A percentile compares a stretch with the other conserved stretches of the same genome.
These are phyloP conservation scores for Skeletonema tropicum DNA, from an alignment of 108 stramenopile species.

Conservation along the genomic window DNA sequence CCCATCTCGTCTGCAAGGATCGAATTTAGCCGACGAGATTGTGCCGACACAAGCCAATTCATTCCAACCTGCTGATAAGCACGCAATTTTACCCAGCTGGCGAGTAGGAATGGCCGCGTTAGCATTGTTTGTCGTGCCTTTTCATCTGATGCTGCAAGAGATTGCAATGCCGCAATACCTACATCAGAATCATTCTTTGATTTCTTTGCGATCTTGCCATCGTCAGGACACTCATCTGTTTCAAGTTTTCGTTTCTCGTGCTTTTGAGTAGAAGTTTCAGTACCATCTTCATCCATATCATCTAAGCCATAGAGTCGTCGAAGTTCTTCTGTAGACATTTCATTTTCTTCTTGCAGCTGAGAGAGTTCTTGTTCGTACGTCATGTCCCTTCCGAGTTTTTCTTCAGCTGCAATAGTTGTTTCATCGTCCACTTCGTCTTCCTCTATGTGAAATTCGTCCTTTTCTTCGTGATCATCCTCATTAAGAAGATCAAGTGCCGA, in stretches of 20 bases:
- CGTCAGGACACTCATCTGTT: slow-evolving; percentile 11
- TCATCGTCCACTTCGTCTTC: slow-evolving; percentile 63
- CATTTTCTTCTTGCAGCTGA: slow-evolving; percentile 52
- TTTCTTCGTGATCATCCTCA: slow-evolving; percentile 53
- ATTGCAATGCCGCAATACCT: slow-evolving; percentile 30
- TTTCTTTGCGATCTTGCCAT: slow-evolving; percentile 15
- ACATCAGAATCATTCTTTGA: slow-evolving; percentile 27
- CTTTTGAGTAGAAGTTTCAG: slow-evolving; percentile 9
- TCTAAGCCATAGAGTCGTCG: slow-evolving; percentile 59
- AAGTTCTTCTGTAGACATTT: slow-evolving; percentile 81
- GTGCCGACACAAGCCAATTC: slow-evolving; percentile 96
- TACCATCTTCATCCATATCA: slow-evolving; percentile 23
- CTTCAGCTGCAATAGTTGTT: slow-evolving; percentile 70
- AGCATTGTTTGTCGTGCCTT: slow-evolving; percentile 67
- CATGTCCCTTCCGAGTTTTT: slow-evolving; percentile 61
- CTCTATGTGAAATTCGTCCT: slow-evolving; percentile 58
- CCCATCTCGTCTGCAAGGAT: slow-evolving; percentile 98
- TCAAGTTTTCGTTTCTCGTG: slow-evolving; percentile 35
- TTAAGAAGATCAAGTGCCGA: slow-evolving; percentile 4
- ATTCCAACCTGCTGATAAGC: slow-evolving; percentile 96
- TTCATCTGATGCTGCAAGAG: slow-evolving; percentile 63
- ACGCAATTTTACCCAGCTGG: slow-evolving; percentile 86
- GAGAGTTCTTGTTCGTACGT: slow-evolving; percentile 57
- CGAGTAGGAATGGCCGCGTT: slow-evolving; percentile 75
- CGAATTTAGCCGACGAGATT: slow-evolving; percentile 94